Evolutionary conservation across 441 rosid genomes (phyloP).

Genomic region (Geranium incanum): DNA sequence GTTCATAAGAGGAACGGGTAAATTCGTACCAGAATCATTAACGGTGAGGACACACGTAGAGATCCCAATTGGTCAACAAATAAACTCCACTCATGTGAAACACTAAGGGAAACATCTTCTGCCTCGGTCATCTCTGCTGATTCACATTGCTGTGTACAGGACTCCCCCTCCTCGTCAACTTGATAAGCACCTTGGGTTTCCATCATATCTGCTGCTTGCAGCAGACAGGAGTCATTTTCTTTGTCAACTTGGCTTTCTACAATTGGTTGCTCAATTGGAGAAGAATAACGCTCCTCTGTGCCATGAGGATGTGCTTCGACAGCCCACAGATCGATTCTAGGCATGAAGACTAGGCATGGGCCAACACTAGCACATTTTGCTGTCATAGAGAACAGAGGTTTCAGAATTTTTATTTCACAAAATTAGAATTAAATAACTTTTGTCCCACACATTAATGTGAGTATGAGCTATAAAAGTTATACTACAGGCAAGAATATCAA

Average conservation of each 20-base stretch:
- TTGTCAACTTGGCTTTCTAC: slow-evolving; percentile 13
- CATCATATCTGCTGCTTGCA: slow-evolving; percentile 27
- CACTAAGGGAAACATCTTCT: slow-evolving; percentile 27
- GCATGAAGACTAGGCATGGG: slow-evolving; percentile 71
- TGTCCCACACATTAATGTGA: neutral
- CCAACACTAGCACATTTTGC: slow-evolving; percentile 76
- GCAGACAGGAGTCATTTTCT: slow-evolving; percentile 18
- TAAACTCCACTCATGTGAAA: slow-evolving; percentile 73
- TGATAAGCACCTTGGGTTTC: slow-evolving; percentile 24
- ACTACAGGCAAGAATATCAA: neutral
- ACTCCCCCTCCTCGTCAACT: slow-evolving; percentile 21
- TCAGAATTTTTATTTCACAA: slow-evolving; percentile 16
- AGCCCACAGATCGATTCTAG: slow-evolving; percentile 95
- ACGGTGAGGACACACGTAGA: slow-evolving; percentile 57
- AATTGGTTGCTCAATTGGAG: neutral
- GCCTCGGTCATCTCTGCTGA: slow-evolving; percentile 27
- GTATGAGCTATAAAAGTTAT: neutral
- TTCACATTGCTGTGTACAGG: slow-evolving; percentile 19
- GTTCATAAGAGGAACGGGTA: slow-evolving; percentile 5
- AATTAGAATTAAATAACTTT: neutral
- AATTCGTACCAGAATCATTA: slow-evolving; percentile 75
- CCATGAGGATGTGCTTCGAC: slow-evolving; percentile 40
- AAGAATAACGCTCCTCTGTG: slow-evolving; percentile 23
- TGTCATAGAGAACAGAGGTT: slow-evolving; percentile 36
- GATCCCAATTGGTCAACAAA: slow-evolving; percentile 89